Percentiles rank a stretch among this genome's conserved stretches.
Conservation (phyloP, 495 filamentous ascomycete genomes). For the Penicillium daleae region DNA sequence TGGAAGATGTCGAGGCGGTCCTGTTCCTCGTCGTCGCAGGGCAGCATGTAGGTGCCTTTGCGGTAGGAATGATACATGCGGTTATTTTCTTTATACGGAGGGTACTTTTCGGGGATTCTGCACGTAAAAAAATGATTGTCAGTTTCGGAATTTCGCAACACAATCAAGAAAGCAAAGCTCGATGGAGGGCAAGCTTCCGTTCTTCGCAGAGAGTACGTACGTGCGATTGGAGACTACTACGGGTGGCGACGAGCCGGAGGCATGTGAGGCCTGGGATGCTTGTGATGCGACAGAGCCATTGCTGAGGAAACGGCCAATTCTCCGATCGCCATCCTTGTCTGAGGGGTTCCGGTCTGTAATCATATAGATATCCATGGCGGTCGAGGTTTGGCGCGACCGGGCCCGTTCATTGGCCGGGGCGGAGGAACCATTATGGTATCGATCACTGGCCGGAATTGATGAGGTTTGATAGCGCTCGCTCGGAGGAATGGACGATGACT, state of each 20-base stretch:
- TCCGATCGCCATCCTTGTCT: constrained; percentile 24
- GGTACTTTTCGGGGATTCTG: constrained; percentile 43
- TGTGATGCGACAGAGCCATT: constrained; percentile 41
- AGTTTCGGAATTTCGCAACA: background rate
- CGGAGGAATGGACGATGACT: constrained; percentile 19
- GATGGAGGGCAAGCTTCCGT: background rate
- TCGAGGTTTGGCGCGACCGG: constrained; percentile 44
- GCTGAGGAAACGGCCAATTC: constrained; percentile 33
- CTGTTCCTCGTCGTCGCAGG: constrained; percentile 64
- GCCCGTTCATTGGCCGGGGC: constrained; percentile 29
- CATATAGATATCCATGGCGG: constrained; percentile 48
- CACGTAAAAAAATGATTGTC: constrained; percentile 8
- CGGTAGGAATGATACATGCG: constrained; percentile 54
- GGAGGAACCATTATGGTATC: background rate
- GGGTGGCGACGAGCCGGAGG: constrained; percentile 28
- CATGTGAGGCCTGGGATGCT: constrained; percentile 25
- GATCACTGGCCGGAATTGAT: constrained; percentile 33
- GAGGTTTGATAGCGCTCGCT: constrained; percentile 30
- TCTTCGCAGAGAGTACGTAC: constrained; percentile 26
- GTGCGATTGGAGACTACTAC: constrained; percentile 36
- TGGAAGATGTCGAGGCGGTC: constrained; percentile 81
- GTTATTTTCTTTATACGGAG: constrained; percentile 49
- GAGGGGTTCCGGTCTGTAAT: constrained; percentile 44
- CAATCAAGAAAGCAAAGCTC: background rate
- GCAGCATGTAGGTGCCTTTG: constrained; percentile 52